Percentiles rank a stretch among this genome's conserved stretches.
phyloP scores from a whole-genome alignment of 1,139 yeast species.

The Candida glucosophila region DNA sequence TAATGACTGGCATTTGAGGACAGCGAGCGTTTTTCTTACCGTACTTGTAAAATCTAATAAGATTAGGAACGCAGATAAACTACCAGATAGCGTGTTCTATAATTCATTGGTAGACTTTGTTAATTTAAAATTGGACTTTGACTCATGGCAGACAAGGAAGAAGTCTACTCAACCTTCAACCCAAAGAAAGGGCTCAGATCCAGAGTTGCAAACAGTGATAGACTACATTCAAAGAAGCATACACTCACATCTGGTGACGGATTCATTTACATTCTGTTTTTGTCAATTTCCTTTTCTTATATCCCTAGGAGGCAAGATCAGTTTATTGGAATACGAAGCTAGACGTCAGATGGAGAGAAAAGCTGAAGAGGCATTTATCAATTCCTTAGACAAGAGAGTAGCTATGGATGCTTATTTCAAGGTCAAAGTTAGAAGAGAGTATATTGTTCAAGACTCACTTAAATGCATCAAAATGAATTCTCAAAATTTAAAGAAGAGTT shows the following conservation, averaged over 20 bases:
- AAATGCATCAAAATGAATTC: conserved; percentile 51
- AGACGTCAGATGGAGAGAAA: conserved; percentile 74
- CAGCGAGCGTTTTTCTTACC: conserved; percentile 55
- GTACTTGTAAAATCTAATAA: conserved; percentile 48
- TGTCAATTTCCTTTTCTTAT: conserved; percentile 81
- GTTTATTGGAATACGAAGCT: conserved; percentile 76
- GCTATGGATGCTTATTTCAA: conserved; percentile 61
- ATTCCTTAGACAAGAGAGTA: conserved; percentile 55
- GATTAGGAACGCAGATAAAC: conserved; percentile 19
- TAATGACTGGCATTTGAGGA: conserved; percentile 70
- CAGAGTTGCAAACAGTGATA: conserved; percentile 31
- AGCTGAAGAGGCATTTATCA: conserved; percentile 85
- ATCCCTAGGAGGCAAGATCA: conserved; percentile 74
- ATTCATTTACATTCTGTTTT: conserved; percentile 58
- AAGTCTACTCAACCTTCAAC: conserved; percentile 6
- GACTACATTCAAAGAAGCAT: conserved; percentile 37
- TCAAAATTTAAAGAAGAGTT: conserved; percentile 61
- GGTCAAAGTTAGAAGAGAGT: conserved; percentile 58
- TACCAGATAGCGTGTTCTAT: conserved; percentile 55
- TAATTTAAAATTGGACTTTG: conserved; percentile 71
- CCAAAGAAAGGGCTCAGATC: conserved; percentile 8
- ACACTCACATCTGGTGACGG: conserved; percentile 15
- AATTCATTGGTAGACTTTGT: conserved; percentile 77
- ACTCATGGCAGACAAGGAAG: conserved; percentile 57
- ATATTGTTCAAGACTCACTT: conserved; percentile 69